Base-by-base conservation (phyloP, 768 basidiomycete species). In the Collybiopsis confluens region DNA sequence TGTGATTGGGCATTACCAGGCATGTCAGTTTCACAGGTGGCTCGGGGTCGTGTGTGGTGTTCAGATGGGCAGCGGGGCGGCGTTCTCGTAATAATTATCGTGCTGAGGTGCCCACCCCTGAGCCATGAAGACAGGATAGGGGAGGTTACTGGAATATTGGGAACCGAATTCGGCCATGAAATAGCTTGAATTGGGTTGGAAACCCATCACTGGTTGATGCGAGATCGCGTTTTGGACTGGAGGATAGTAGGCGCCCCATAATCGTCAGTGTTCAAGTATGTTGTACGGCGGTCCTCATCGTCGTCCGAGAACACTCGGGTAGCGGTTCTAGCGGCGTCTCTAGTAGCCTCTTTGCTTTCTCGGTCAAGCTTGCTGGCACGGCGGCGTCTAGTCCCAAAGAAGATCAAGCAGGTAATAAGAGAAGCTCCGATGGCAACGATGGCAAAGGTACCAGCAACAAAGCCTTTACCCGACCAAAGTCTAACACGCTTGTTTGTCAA, bases 361-460 rank as follows among this genome's bases (percentile, higher is more conserved):
- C 24, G 50, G 18, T 52, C 50, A 16, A 18, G 16, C 20, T 21
- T 26, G n/a, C 21, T 41, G 7, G 41, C 41, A 8, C 41, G 28
- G 15, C 52, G 52, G 9, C 43, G 27, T 18, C 52, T 42, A 23
- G 45, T 15, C 18, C n/a, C 11, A 9, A 37, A 45, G 3, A 15
- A 16, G 27, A 46, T 37, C 9, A 15, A 21, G 26, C 24, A 54
- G 28, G 71, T 58, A 41, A 74, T 26, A 4, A 62, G 58, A 18
- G 66, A 66, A 33, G 70, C 24, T 23, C 58, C 63, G 2, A 73
- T 53, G 40, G 69, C 73, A 42, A 69, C 65, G 42, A 68, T 62
- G 36, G 70, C 65, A 54, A 76, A 77, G 0, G 70, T 71, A 40
- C 69, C 70, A 0, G 74, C 75, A 18, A 75, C 70, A 0, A 73